Conservation (phyloP, 2,329 filamentous ascomycete species). For the Parasarocladium wereldwijsianum region DNA sequence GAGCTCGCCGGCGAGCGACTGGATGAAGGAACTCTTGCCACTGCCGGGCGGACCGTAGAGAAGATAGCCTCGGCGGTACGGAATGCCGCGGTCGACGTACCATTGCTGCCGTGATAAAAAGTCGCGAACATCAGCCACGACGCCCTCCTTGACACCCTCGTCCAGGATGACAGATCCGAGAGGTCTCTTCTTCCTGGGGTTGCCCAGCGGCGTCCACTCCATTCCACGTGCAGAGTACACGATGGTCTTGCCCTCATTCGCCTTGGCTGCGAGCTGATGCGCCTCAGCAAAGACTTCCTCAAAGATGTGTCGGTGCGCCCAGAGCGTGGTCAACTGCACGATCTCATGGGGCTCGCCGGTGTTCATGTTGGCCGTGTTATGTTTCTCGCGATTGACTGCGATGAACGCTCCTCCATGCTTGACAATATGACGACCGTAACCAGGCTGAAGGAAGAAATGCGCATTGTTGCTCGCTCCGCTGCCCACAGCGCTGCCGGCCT, state of each 20-base stretch:
- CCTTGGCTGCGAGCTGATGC: slow-evolving; percentile 61
- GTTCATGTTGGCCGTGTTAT: slow-evolving; percentile 64
- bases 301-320: slow-evolving; percentile 77
- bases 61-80: slow-evolving; percentile 79
- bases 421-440: slow-evolving; percentile 77
- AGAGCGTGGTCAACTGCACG: slow-evolving; percentile 80
- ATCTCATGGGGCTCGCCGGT: slow-evolving; percentile 91
- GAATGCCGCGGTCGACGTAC: slow-evolving; percentile 91
- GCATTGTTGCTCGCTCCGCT: slow-evolving; percentile 55
- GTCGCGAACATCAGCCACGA: slow-evolving; percentile 68
- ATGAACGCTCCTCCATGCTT: slow-evolving; percentile 81
- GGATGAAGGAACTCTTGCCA: slow-evolving; percentile 92
- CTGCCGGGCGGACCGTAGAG: slow-evolving; percentile 82
- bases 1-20: slow-evolving; percentile 81
- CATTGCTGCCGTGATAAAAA: slow-evolving; percentile 69
- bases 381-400: slow-evolving; percentile 72
- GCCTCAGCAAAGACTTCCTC: slow-evolving; percentile 82
- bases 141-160: slow-evolving; percentile 64
- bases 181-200: slow-evolving; percentile 73
- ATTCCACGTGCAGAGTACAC: slow-evolving; percentile 78
- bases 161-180: slow-evolving; percentile 80
- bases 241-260: slow-evolving; percentile 81
- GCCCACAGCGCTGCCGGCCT: slow-evolving; percentile 43
- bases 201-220: slow-evolving; percentile 74
- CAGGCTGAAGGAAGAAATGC: slow-evolving; percentile 78